Base-by-base conservation (phyloP, 208 protist species). In the Perkinsela sp. region DNA sequence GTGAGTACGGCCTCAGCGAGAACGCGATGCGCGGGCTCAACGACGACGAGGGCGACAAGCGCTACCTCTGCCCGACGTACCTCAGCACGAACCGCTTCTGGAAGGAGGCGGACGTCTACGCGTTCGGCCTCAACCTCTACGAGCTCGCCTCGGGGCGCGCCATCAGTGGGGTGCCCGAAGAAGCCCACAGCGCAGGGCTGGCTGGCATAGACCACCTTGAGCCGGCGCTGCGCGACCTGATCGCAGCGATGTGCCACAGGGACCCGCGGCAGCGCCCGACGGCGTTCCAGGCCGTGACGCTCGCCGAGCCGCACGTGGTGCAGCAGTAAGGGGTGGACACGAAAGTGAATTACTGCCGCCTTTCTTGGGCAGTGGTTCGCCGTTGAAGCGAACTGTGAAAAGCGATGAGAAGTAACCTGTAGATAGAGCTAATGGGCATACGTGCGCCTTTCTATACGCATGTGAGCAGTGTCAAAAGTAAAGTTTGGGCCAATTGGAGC, bases 111-210 rank as follows among this genome's bases (percentile, higher is more conserved):
- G 88, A 93, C 69, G 77, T 93, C 28, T 93, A 87, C 75, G 77
- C 85, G 0, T 76, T 93, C n/a, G 88, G 88, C 1, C 81, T 81
- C n/a, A 89, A 74, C 31, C 82, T 86, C 31, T 81, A 85, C 30
- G 78, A 85, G 57, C 75, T 91, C 48, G 85, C 85, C 78, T 74
- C 72, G 16, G 73, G 75, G 15, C 69, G 77, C 67, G 57, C 75
- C 1, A 48, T 67, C 1, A 57, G 40, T 57, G 13, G 40, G 22
- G 22, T 22, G 40, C 40, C 40, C 6, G 13, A 22, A 22, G 40
- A 57, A 57, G 22, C 22, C 40, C 6, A 6, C 6, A 6, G 40
- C 40, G 13, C 40, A n/a, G 40, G 40, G 6, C 13, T n/a, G 22
- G 40, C 6, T 57, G 40, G 40, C 6, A 57, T 57, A 22, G 13